Percentiles rank a stretch among this genome's conserved stretches.
These are phyloP conservation scores for Xenoacremonium recifei DNA, from an alignment of 2,329 filamentous ascomycete species.

Conservation along the genomic window DNA sequence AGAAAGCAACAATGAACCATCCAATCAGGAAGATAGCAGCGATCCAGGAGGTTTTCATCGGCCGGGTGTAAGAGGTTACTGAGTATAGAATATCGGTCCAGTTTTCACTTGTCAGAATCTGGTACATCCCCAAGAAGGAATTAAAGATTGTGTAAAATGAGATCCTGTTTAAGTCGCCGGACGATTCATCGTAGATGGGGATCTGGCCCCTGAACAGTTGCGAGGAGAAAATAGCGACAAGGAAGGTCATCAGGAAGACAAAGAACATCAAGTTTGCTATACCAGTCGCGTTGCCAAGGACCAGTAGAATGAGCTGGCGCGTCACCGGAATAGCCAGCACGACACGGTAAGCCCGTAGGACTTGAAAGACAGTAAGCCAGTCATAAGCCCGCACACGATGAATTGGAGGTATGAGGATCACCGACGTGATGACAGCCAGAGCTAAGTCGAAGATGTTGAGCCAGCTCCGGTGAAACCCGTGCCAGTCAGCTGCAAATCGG, in stretches of 20 bases:
- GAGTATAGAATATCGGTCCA: slow-evolving; percentile 90
- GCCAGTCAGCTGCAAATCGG: slow-evolving; percentile 77
- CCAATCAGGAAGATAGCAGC: slow-evolving; percentile 86
- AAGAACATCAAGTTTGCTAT: slow-evolving; percentile 93
- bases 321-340: slow-evolving; percentile 88
- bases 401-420: slow-evolving; percentile 85
- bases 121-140: slow-evolving; percentile 96
- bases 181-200: slow-evolving; percentile 54
- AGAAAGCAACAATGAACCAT: slow-evolving; percentile 94
- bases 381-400: slow-evolving; percentile 73
- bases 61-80: slow-evolving; percentile 67
- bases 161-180: slow-evolving; percentile 63
- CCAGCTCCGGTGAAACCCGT: slow-evolving; percentile 70
- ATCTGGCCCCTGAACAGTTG: slow-evolving; percentile 92
- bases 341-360: slow-evolving; percentile 86
- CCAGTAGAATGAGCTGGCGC: slow-evolving; percentile 78
- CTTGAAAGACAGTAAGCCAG: slow-evolving; percentile 91
- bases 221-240: slow-evolving; percentile 88
- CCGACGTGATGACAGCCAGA: slow-evolving; percentile 75
- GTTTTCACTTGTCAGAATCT: slow-evolving; percentile 91
- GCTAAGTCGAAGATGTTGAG: slow-evolving; percentile 78
- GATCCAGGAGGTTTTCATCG: slow-evolving; percentile 80
- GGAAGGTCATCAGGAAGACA: slow-evolving; percentile 91
- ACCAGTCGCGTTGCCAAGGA: slow-evolving; percentile 89
- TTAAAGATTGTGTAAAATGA: slow-evolving; percentile 93